Percentiles rank a stretch among this genome's conserved stretches.
phyloP scores from a whole-genome alignment of 2,329 filamentous ascomycete genomes.

The Xylariaceae sp. region DNA sequence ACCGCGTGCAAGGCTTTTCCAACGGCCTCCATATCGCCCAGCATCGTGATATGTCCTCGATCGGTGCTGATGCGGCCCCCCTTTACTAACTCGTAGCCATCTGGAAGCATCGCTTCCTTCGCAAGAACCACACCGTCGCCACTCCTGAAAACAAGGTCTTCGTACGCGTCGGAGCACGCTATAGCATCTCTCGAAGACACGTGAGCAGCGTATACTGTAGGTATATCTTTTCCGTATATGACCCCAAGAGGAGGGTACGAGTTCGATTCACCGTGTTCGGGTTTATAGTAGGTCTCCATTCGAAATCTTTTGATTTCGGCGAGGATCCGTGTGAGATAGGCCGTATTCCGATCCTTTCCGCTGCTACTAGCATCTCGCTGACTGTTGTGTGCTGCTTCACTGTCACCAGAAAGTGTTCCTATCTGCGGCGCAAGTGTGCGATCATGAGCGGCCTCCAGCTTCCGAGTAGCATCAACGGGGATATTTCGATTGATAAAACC shows the following conservation, averaged over 20 bases:
- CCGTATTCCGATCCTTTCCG: constrained; percentile 47
- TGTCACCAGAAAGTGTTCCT: constrained; percentile 32
- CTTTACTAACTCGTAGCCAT: constrained; percentile 71
- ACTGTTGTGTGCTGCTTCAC: constrained; percentile 27
- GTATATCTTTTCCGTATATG: constrained; percentile 82
- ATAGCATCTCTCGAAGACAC: constrained; percentile 74
- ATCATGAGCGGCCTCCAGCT: constrained; percentile 33
- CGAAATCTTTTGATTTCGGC: constrained; percentile 73
- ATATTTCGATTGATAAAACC: constrained; percentile 19
- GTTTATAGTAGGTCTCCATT: constrained; percentile 63
- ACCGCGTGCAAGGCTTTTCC: constrained; percentile 71
- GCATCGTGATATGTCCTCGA: constrained; percentile 79
- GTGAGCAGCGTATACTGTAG: constrained; percentile 79
- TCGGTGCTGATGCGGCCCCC: constrained; percentile 77
- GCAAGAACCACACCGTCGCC: constrained; percentile 90
- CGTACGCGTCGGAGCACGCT: constrained; percentile 73
- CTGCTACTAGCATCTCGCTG: constrained; percentile 37
- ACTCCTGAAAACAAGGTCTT: constrained; percentile 80
- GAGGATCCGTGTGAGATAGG: constrained; percentile 75
- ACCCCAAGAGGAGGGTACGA: constrained; percentile 77
- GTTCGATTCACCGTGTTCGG: constrained; percentile 62
- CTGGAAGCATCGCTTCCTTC: constrained; percentile 78
- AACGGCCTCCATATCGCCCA: constrained; percentile 81
- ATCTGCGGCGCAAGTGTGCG: constrained; percentile 48
- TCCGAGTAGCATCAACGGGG: constrained; percentile 27